Conservation (phyloP, 352 stramenopile species). For the Globisporangium recalcitrans region DNA sequence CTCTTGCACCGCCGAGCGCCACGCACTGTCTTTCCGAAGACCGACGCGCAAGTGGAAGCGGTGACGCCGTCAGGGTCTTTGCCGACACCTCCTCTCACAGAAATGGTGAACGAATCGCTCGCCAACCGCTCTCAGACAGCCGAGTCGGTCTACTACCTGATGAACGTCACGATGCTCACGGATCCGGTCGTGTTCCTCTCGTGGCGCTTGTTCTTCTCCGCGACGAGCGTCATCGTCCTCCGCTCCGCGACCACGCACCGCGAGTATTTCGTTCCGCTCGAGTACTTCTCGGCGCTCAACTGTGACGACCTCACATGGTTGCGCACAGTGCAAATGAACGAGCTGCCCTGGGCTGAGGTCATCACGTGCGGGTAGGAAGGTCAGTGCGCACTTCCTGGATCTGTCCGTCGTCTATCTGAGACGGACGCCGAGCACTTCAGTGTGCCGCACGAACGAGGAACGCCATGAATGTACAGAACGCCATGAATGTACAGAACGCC, state of each 20-base stretch:
- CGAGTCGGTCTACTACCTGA: slow-evolving; percentile 17
- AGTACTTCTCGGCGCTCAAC: background rate
- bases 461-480: too few species aligned
- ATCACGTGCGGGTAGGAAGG: slow-evolving; percentile 9
- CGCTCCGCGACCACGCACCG: background rate
- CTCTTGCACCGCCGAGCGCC: background rate
- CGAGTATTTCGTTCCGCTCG: background rate
- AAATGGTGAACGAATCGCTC: too few species aligned
- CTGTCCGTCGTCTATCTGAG: too few species aligned
- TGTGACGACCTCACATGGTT: slow-evolving; percentile 1
- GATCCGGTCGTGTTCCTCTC: slow-evolving; percentile 18
- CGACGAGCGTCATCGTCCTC: background rate
- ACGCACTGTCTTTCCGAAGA: too few species aligned
- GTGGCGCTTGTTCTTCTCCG: background rate
- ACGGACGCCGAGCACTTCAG: too few species aligned
- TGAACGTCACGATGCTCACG: slow-evolving; percentile 26
- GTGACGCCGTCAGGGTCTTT: too few species aligned
- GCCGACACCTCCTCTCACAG: too few species aligned
- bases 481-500: too few species aligned
- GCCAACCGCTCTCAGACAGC: slow-evolving; percentile 5
- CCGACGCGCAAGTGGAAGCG: too few species aligned
- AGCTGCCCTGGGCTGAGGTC: slow-evolving; percentile 1
- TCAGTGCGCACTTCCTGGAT: too few species aligned
- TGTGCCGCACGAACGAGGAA: too few species aligned
- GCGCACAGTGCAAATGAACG: background rate